A percentile compares a stretch with the other conserved stretches of the same genome.
Evolutionary conservation across 257 asterid genomes (phyloP).

Genomic region (Nemophila menziesii): DNA sequence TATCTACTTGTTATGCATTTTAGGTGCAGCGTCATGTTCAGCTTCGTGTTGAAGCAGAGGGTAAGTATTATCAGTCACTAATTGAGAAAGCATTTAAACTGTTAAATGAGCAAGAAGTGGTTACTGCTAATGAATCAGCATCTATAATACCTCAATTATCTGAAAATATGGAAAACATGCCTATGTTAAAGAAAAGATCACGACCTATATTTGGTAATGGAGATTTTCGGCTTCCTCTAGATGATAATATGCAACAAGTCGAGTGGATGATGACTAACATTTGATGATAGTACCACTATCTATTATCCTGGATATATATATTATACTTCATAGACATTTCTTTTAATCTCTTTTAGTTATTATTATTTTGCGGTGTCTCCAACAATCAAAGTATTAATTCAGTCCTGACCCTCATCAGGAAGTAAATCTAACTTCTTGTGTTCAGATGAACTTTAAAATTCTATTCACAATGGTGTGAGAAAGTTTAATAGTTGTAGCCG

Average conservation of each 20-base stretch:
- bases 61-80: conserved; percentile 31
- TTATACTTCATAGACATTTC: too few species aligned
- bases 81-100: conserved; percentile 45
- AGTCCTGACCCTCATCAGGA: neutral
- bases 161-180: conserved; percentile 17
- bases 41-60: conserved; percentile 35
- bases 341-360: neutral
- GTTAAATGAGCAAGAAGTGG: conserved; percentile 35
- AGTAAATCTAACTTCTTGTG: neutral
- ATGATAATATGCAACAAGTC: conserved; percentile 32
- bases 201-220: conserved; percentile 26
- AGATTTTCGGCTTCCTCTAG: conserved; percentile 33
- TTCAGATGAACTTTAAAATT: neutral
- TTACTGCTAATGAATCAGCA: conserved; percentile 17
- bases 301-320: conserved; percentile 3
- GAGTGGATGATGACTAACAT: conserved; percentile 64
- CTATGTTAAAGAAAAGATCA: conserved; percentile 51
- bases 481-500: neutral
- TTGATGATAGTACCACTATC: conserved; percentile 6
- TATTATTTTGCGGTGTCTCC: neutral
- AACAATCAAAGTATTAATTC: neutral
- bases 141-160: conserved; percentile 24
- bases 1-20: neutral
- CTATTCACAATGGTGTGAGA: neutral
- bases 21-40: conserved; percentile 37